A percentile compares a stretch with the other conserved stretches of the same genome.
These are phyloP conservation scores for Pseudogymnoascus sp. DNA, from an alignment of 2,329 filamentous ascomycete species.

Conservation along the genomic window DNA sequence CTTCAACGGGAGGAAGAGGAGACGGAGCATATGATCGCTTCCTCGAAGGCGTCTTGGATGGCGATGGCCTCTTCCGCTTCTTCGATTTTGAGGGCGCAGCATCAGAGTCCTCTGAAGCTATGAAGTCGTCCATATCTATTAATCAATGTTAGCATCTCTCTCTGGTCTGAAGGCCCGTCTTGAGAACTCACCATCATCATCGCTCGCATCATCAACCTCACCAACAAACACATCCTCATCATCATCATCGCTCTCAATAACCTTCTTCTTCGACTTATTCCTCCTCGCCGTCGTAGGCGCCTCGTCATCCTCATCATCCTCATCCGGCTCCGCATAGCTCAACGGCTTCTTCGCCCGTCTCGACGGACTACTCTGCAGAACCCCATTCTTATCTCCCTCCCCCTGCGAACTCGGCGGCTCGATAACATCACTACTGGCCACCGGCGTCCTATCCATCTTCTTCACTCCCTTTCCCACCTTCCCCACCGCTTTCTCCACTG, in stretches of 20 bases:
- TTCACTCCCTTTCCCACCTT: constrained; percentile 8
- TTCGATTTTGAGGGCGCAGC: constrained; percentile 49
- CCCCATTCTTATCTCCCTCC: constrained; percentile 38
- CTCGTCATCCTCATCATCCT: constrained; percentile 66
- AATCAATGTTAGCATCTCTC: constrained; percentile 42
- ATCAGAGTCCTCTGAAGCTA: constrained; percentile 77
- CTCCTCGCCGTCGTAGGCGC: constrained; percentile 32
- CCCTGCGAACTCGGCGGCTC: constrained; percentile 64
- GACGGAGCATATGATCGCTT: constrained; percentile 56
- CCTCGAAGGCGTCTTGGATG: constrained; percentile 45
- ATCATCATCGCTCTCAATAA: constrained; percentile 61
- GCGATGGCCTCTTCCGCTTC: constrained; percentile 58
- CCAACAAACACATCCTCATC: constrained; percentile 63
- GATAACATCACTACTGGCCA: constrained; percentile 71
- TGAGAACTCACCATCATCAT: constrained; percentile 45
- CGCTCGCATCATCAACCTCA: constrained; percentile 49
- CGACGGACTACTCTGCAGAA: constrained; percentile 61
- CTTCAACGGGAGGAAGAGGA: constrained; percentile 34
- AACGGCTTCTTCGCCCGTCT: constrained; percentile 64
- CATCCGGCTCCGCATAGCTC: constrained; percentile 81
- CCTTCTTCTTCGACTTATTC: constrained; percentile 48
- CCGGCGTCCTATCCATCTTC: constrained; percentile 53
- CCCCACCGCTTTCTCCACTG: constrained; percentile 25
- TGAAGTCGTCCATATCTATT: constrained; percentile 65
- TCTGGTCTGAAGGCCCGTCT: constrained; percentile 5